Base-by-base conservation (phyloP, 768 basidiomycete species). In the Chalciporus pseudorubinellus region DNA sequence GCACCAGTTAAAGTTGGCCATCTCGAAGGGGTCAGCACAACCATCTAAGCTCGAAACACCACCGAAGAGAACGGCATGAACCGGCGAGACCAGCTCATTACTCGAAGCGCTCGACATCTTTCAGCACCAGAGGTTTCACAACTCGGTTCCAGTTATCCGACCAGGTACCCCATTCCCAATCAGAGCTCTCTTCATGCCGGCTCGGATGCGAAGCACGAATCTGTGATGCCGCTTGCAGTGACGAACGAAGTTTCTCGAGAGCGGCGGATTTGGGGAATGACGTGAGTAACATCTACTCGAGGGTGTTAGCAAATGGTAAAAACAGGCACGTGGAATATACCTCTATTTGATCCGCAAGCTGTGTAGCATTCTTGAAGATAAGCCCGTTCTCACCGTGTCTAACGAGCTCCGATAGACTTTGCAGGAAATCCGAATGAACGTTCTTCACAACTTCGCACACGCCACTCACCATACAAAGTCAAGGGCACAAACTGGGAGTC, bases 401-500 rank as follows among this genome's bases (percentile, higher is more conserved):
- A 8, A 99, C 92, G 8, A 98, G 81, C 69, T 99, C 97, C 42
- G 80, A 64, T 26, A 99, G 75, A 66, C 95, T 95, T 29, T 10
- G 31, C 12, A 51, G 18, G 18, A 38, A 28, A 51, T 40, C 48
- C 47, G 28, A 45, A 41, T 42, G 50, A 56, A 28, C 45, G 40
- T 18, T 34, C 34, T 49, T 20, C n/a, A 7, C 9, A 19, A 48
- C 39, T 47, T 36, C n/a, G 19, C 44, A 24, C 14, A 51, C 26
- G 26, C 24, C 12, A 59, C 81, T n/a, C 55, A 95, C 94, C 92
- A 95, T 38, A 77, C 72, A 63, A 95, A 99, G 44, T 85, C 77
- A 3, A 93, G 77, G 0, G 97, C 95, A 55, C 95, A 89, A 8
- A 98, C 97, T 0, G 95, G 95, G 50, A 98, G 74, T 5, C 87